Evolutionary conservation across 2,329 filamentous ascomycete genomes (phyloP).

Genomic region (Aspergillus unguis): DNA sequence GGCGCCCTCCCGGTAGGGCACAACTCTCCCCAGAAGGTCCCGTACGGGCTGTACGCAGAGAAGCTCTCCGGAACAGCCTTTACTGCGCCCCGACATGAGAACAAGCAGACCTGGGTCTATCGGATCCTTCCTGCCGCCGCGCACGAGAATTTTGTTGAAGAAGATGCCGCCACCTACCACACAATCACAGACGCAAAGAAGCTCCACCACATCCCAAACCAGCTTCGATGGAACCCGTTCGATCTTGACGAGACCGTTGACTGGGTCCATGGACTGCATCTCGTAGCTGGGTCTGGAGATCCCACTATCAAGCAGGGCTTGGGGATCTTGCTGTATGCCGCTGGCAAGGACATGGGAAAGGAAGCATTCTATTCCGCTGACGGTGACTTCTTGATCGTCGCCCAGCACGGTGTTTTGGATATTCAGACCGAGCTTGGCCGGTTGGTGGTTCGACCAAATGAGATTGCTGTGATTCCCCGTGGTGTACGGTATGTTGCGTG

Average conservation of each 20-base stretch:
- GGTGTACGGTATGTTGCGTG: constrained; percentile 54
- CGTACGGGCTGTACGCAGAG: constrained; percentile 77
- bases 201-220: constrained; percentile 74
- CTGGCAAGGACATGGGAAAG: constrained; percentile 72
- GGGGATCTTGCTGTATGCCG: constrained; percentile 77
- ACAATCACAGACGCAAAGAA: constrained; percentile 45
- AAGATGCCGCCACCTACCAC: constrained; percentile 47
- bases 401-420: constrained; percentile 70
- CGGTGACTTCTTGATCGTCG: constrained; percentile 72
- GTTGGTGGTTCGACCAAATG: constrained; percentile 71
- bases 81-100: constrained; percentile 65
- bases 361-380: constrained; percentile 82
- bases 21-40: constrained; percentile 79
- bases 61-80: constrained; percentile 71
- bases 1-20: constrained; percentile 70
- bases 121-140: constrained; percentile 64
- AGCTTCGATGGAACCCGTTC: constrained; percentile 76
- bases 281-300: constrained; percentile 76
- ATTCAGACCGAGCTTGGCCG: constrained; percentile 74
- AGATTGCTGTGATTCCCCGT: constrained; percentile 72
- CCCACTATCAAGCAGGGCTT: constrained; percentile 74
- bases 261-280: constrained; percentile 66
- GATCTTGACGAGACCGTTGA: constrained; percentile 67
- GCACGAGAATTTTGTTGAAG: constrained; percentile 50
- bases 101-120: constrained; percentile 71